Base-by-base conservation (phyloP, 257 asterid species). In the Fraxinus excelsior region DNA sequence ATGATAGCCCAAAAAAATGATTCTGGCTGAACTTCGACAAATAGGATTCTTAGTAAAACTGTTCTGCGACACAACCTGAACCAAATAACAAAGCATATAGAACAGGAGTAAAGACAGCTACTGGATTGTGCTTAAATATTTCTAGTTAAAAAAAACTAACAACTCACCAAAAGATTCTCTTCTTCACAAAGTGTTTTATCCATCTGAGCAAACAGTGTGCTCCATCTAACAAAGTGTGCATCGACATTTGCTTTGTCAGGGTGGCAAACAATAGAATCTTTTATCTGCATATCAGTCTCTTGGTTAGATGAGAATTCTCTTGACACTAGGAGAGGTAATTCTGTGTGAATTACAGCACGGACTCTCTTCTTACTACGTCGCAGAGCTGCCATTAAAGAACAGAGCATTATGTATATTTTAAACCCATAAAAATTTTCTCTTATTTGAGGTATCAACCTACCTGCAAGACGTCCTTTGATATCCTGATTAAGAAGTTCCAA, bases 401-500 rank as follows among this genome's bases (percentile, higher is more conserved):
- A 78, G 21, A 70, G 46, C 13, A 21, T 84, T 60, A 82, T 67
- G 42, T 37, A 68, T 58, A 65, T 21, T 16, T 65, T 80, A 2
- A 76, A 29, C n/a, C 37, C 38, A 58, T 31, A 76, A 2, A 26
- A 64, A 80, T 31, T 10, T 72, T 70, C 71, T 5, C n/a, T 13
- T 13, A 9, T 70, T 26, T 4, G 74, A 67, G 75, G 73, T 70
- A 70, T 35, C 71, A 80, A 72, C 67, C 4, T 80, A 88, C 99
- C 98, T 53, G 97, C 89, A 78, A 96, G 96, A 34, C 99, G 97
- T 18, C 97, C 97, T 80, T 70, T 85, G 35, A 91, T 87, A 82
- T 96, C 99, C 83, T 91, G 97, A 78, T 82, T 88, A 82, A 96
- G 89, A 83, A 96, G 96, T 58, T 90, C 99, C 95, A 96, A 78